Conservation (phyloP, 31 red algal genomes). For the Odonthalia washingtoniensis region DNA sequence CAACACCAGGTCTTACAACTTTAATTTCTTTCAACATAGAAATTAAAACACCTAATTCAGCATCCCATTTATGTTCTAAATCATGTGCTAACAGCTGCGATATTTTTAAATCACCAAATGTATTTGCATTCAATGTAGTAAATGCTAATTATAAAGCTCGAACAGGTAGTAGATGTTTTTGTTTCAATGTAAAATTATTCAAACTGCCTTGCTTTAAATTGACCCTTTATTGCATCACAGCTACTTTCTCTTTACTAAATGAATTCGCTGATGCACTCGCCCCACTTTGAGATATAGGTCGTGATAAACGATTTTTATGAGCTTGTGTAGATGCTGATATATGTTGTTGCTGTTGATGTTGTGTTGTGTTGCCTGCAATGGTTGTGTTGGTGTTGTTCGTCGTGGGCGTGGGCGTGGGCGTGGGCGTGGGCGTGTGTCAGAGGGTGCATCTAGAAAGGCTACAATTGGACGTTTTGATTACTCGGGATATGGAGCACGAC, state of each 20-base stretch:
- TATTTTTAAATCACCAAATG: slow-evolving; percentile 95
- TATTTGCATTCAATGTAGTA: slow-evolving; percentile 88
- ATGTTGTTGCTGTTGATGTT: too few species aligned
- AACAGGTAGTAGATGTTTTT: slow-evolving; percentile 70
- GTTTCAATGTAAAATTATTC: slow-evolving; percentile 84
- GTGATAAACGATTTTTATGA: slow-evolving; percentile 67
- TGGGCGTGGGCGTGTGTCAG: too few species aligned
- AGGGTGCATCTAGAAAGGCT: too few species aligned
- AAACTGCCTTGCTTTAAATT: too few species aligned
- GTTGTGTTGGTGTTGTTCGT: too few species aligned
- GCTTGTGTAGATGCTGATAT: slow-evolving; percentile 59
- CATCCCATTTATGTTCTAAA: too few species aligned
- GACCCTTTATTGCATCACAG: slow-evolving; percentile 75
- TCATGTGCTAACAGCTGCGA: too few species aligned
- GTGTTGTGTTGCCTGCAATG: too few species aligned
- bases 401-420: too few species aligned
- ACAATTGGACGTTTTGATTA: too few species aligned
- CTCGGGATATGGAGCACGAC: slow-evolving; percentile 40
- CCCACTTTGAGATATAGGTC: slow-evolving; percentile 70
- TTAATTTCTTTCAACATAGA: slow-evolving; percentile 87
- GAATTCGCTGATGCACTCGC: slow-evolving; percentile 68
- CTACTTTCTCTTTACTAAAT: slow-evolving; percentile 65
- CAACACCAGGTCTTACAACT: slow-evolving; percentile 60
- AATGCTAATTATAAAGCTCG: slow-evolving; percentile 74
- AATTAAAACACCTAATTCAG: slow-evolving; percentile 81